phyloP scores from a whole-genome alignment of 768 basidiomycete species.

The Xanthoconium purpureum region DNA sequence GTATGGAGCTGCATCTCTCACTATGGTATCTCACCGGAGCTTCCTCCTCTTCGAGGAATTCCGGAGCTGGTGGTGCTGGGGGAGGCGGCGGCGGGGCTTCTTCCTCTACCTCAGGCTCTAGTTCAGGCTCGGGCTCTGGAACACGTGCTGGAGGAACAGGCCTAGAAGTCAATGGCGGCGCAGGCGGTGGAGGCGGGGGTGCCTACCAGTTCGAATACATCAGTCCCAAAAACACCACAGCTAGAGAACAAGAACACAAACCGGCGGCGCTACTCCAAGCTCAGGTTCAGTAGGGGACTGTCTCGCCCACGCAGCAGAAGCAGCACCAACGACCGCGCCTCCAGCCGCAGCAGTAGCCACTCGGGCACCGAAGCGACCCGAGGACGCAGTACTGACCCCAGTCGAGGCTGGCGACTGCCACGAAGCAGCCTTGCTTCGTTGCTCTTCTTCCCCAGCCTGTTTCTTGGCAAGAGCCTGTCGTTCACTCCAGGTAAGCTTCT shows the following conservation, averaged over 20 bases:
- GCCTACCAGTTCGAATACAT: conserved; percentile 12
- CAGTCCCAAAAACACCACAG: background rate
- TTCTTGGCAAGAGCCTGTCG: conserved; percentile 89
- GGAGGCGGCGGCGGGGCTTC: conserved; percentile 29
- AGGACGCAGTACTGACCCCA: conserved; percentile 36
- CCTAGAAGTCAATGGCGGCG: conserved; percentile 18
- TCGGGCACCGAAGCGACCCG: conserved; percentile 35
- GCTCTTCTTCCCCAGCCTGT: conserved; percentile 76
- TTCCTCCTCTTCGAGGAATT: conserved; percentile 11
- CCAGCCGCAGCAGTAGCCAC: conserved; percentile 31
- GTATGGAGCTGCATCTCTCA: background rate
- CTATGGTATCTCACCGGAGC: conserved; percentile 7
- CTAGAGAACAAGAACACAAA: conserved; percentile 16
- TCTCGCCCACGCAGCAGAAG: conserved; percentile 21
- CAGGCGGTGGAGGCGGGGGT: conserved; percentile 28
- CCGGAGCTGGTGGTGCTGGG: background rate
- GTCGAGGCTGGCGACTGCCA: conserved; percentile 39
- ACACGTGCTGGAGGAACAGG: conserved; percentile 14
- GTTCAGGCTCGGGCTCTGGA: conserved; percentile 22
- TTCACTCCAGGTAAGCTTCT: conserved; percentile 93
- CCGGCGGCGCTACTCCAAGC: conserved; percentile 30
- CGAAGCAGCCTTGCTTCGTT: conserved; percentile 55
- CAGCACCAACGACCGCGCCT: conserved; percentile 30
- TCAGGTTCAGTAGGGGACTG: conserved; percentile 20
- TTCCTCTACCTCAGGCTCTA: conserved; percentile 22